These are phyloP conservation scores for Flaveria floridana DNA, from an alignment of 140 eudicot genomes.

Conservation along the genomic window DNA sequence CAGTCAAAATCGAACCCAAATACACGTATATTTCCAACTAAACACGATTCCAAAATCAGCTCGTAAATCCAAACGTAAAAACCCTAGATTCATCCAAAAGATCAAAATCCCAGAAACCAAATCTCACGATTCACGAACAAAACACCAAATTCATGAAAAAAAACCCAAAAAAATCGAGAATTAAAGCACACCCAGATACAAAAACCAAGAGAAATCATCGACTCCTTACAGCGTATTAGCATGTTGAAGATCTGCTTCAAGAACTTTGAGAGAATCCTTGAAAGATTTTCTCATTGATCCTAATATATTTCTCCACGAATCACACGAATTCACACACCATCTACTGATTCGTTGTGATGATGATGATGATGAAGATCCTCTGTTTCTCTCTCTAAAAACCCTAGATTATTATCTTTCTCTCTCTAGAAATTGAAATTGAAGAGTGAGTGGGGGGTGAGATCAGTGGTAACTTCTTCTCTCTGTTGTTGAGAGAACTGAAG, in stretches of 20 bases:
- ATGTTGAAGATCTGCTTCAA: slow-evolving; percentile 91
- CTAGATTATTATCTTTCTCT: slow-evolving; percentile 25
- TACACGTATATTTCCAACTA: background rate
- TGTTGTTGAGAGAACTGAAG: slow-evolving; percentile 32
- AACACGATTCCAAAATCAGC: no score
- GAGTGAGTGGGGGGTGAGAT: slow-evolving; percentile 16
- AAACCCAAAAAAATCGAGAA: slow-evolving; percentile 11
- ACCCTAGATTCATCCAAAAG: slow-evolving; percentile 19
- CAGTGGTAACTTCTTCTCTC: slow-evolving; percentile 34
- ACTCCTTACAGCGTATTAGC: slow-evolving; percentile 66
- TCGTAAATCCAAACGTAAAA: background rate
- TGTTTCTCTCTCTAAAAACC: slow-evolving; percentile 36
- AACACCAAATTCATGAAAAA: background rate
- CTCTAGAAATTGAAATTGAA: background rate
- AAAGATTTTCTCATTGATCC: slow-evolving; percentile 70
- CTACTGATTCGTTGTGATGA: slow-evolving; percentile 20
- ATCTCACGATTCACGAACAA: background rate
- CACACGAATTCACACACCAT: slow-evolving; percentile 37
- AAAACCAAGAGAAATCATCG: background rate
- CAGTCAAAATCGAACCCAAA: slow-evolving; percentile 26
- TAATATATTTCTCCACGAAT: slow-evolving; percentile 5
- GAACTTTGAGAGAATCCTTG: slow-evolving; percentile 83
- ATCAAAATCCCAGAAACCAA: slow-evolving; percentile 21
- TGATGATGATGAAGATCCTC: background rate
- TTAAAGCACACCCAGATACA: background rate